Percentiles rank a stretch among this genome's conserved stretches.
Conservation (phyloP, 805 yeast genomes). For the Cyberlindnera suaveolens region DNA sequence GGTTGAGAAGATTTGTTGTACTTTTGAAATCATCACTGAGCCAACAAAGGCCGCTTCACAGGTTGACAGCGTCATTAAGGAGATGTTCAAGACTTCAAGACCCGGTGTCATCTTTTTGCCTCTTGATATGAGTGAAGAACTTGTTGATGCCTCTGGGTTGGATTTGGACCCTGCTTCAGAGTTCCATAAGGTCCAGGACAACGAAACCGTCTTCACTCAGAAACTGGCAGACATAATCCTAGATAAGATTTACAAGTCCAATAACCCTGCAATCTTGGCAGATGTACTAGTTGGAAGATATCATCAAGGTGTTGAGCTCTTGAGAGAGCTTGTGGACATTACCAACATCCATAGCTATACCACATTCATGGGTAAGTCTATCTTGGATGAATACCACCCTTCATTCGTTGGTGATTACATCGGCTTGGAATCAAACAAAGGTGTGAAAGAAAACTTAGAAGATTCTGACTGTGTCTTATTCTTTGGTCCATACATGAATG, state of each 20-base stretch:
- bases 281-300: slow-evolving; percentile 68
- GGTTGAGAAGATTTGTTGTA: slow-evolving; percentile 51
- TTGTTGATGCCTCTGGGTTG: slow-evolving; percentile 34
- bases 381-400: slow-evolving; percentile 62
- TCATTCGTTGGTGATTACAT: slow-evolving; percentile 67
- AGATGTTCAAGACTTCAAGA: slow-evolving; percentile 49
- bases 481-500: slow-evolving; percentile 64
- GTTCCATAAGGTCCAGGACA: slow-evolving; percentile 17
- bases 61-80: slow-evolving; percentile 60
- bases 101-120: slow-evolving; percentile 87
- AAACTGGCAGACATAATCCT: slow-evolving; percentile 41
- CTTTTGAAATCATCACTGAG: slow-evolving; percentile 42
- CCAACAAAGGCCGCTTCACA: slow-evolving; percentile 44
- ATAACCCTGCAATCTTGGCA: slow-evolving; percentile 59
- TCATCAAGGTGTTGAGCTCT: slow-evolving; percentile 33
- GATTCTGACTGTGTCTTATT: slow-evolving; percentile 62
- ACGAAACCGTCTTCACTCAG: slow-evolving; percentile 24
- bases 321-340: slow-evolving; percentile 40
- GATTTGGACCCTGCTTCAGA: slow-evolving; percentile 23
- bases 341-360: slow-evolving; percentile 49
- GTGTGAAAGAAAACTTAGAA: slow-evolving; percentile 42
- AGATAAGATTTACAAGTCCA: slow-evolving; percentile 41
- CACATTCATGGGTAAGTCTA: slow-evolving; percentile 65
- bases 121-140: slow-evolving; percentile 49
- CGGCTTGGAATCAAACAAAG: slow-evolving; percentile 49